A percentile compares a stretch with the other conserved stretches of the same genome.
These are phyloP conservation scores for Populus tomentosa DNA, from an alignment of 441 rosid species.

Conservation along the genomic window DNA sequence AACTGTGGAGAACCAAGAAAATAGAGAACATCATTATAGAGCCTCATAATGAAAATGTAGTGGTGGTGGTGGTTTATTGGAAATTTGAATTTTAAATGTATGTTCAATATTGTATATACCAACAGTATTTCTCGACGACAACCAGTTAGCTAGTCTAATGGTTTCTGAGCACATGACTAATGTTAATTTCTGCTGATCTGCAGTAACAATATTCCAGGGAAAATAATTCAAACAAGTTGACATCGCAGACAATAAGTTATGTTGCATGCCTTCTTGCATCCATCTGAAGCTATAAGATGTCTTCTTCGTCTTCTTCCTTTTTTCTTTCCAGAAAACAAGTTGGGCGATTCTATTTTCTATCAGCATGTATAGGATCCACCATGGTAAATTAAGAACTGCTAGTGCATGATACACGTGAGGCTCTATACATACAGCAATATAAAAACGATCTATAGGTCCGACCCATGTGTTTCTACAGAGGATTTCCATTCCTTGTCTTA, in stretches of 20 bases:
- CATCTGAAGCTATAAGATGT: no score
- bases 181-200: not conserved
- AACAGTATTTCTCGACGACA: not conserved
- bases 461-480: slow-evolving; percentile 37
- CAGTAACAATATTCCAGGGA: not conserved
- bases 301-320: no score
- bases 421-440: no score
- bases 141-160: not conserved
- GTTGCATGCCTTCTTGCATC: no score
- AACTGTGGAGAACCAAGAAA: not conserved
- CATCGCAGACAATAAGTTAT: not conserved
- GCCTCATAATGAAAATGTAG: slow-evolving; percentile 7
- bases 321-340: not conserved
- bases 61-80: not conserved
- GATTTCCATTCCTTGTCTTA: slow-evolving; percentile 34
- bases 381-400: not conserved
- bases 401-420: not conserved
- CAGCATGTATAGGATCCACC: not conserved
- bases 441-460: slow-evolving; percentile 17
- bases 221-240: no score
- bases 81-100: not conserved
- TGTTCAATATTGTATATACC: not conserved
- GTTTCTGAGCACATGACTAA: not conserved
- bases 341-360: not conserved
- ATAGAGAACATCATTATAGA: slow-evolving; percentile 6